Conservation (phyloP, 176 grass and related monocot genomes). For the Triticum timopheevii region DNA sequence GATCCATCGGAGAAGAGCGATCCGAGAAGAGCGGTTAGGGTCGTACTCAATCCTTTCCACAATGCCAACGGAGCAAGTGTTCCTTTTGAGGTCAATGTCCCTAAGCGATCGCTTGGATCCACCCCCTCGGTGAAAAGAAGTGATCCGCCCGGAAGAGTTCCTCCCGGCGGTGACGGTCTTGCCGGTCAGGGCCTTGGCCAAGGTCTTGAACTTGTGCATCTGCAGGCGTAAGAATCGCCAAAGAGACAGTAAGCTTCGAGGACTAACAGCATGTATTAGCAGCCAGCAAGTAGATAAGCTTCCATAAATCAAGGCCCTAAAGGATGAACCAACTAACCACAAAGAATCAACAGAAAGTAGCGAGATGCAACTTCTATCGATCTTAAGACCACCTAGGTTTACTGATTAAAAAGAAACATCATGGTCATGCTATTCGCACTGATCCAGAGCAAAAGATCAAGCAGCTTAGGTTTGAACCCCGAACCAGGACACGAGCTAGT, state of each 20-base stretch:
- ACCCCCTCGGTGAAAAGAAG: not conserved
- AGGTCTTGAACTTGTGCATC: not conserved
- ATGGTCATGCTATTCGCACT: not conserved
- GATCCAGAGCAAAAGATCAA: not conserved
- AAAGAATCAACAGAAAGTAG: too few relatives aligned
- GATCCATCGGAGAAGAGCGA: not conserved
- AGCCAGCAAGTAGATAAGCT: not conserved
- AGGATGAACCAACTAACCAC: not conserved
- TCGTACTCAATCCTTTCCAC: slow-evolving; percentile 9
- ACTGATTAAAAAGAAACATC: not conserved
- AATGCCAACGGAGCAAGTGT: not conserved
- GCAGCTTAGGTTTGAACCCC: not conserved
- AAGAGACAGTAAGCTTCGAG: not conserved
- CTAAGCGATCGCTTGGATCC: slow-evolving; percentile 1
- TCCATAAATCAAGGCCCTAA: not conserved
- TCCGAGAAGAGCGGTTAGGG: not conserved
- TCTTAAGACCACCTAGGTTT: not conserved
- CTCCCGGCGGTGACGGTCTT: not conserved
- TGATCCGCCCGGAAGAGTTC: not conserved
- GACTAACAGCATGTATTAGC: not conserved
- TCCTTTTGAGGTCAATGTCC: not conserved
- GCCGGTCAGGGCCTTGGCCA: not conserved
- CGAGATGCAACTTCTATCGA: not conserved
- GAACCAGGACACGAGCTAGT: not conserved
- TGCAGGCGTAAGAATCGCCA: not conserved